Evolutionary conservation across 192 early-diverging fungal species (phyloP).

Genomic region (Mortierella antarctica): DNA sequence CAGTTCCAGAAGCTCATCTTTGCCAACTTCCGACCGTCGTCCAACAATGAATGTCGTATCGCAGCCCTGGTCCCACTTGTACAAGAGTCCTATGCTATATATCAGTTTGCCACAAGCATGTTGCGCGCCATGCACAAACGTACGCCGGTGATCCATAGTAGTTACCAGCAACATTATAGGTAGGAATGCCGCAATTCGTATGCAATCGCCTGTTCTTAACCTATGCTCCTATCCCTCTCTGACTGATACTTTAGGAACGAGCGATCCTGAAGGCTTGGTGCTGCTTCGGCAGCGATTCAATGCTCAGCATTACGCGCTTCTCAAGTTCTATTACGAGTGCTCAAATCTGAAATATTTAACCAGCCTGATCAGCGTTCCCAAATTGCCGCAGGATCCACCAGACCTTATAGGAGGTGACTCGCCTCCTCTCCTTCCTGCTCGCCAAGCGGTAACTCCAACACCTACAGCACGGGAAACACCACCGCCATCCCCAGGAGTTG

Average conservation of each 20-base stretch:
- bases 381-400: slow-evolving; percentile 83
- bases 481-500: slow-evolving; percentile 1
- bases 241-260: slow-evolving; percentile 23
- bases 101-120: slow-evolving; percentile 96
- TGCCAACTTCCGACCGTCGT: slow-evolving; percentile 78
- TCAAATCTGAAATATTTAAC: slow-evolving; percentile 90
- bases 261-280: slow-evolving; percentile 86
- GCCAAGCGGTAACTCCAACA: slow-evolving; percentile 39
- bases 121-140: slow-evolving; percentile 94
- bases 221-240: background rate
- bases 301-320: slow-evolving; percentile 82
- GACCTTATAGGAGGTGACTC: slow-evolving; percentile 81
- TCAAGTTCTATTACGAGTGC: slow-evolving; percentile 94
- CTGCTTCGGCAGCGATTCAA: slow-evolving; percentile 92
- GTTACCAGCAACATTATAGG: background rate
- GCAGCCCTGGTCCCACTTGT: slow-evolving; percentile 96
- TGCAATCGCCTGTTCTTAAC: too few relatives aligned
- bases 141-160: slow-evolving; percentile 35
- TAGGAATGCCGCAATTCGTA: too few relatives aligned
- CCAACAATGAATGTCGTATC: slow-evolving; percentile 96
- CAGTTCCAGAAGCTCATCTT: slow-evolving; percentile 93
- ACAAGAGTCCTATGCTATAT: slow-evolving; percentile 94
- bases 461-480: slow-evolving; percentile 43
- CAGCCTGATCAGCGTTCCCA: slow-evolving; percentile 92
- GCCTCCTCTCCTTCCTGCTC: slow-evolving; percentile 56